phyloP scores from a whole-genome alignment of 768 basidiomycete species.

The Dioszegia hungarica region DNA sequence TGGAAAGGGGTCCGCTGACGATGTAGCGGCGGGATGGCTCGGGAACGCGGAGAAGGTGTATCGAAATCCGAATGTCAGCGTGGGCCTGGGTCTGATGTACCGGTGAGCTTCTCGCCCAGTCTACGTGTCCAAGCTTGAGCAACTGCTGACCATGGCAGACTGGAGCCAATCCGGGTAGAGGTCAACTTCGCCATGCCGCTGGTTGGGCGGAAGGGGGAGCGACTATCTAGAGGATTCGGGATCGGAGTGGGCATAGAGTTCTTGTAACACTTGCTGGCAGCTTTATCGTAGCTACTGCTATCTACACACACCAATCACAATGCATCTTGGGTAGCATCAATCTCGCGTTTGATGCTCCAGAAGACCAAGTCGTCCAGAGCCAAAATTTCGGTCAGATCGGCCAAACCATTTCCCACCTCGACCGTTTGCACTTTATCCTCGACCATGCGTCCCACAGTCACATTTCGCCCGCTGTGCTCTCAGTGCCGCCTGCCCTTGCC shows the following conservation, averaged over 20 bases:
- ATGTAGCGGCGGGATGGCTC: conserved; percentile 28
- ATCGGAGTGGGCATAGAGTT: conserved; percentile 48
- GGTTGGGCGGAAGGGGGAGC: conserved; percentile 42
- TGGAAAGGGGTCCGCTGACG: neutral
- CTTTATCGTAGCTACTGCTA: too few relatives aligned
- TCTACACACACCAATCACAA: too few relatives aligned
- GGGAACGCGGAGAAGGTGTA: conserved; percentile 41
- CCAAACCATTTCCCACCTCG: neutral
- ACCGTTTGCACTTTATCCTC: too few relatives aligned
- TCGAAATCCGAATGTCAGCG: conserved; percentile 36
- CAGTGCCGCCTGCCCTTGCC: too few relatives aligned
- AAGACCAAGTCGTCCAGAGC: too few relatives aligned
- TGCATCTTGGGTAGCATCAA: too few relatives aligned
- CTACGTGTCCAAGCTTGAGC: too few relatives aligned
- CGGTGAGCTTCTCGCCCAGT: conserved; percentile 11
- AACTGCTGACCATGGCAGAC: conserved; percentile 14
- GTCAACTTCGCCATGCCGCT: conserved; percentile 46
- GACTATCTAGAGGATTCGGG: conserved; percentile 42
- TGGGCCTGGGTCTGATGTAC: conserved; percentile 43
- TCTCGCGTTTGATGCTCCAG: too few relatives aligned
- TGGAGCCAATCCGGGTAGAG: conserved; percentile 44
- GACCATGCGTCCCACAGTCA: too few relatives aligned
- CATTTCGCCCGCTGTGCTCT: too few relatives aligned
- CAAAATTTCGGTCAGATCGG: neutral
- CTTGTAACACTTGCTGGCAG: conserved; percentile 18